Percentiles rank a stretch among this genome's conserved stretches.
These are phyloP conservation scores for Boletus hoseneyae DNA, from an alignment of 1,284 basidiomycete species.

Conservation along the genomic window DNA sequence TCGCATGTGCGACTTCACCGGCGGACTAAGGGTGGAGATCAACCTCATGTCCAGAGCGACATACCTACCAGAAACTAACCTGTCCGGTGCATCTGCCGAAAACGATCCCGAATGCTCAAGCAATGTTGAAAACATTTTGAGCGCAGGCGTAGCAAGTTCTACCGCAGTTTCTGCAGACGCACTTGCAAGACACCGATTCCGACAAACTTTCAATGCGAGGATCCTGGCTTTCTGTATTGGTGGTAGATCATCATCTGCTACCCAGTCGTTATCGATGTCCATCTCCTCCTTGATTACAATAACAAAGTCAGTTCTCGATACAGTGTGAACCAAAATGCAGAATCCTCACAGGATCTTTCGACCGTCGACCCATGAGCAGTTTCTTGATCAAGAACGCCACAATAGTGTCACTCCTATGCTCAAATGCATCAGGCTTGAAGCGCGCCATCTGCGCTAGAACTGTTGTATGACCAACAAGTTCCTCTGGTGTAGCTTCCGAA, in stretches of 20 bases:
- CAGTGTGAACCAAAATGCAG: not conserved
- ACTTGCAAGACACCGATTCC: conserved; percentile 75
- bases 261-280: conserved; percentile 74
- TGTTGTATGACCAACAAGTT: conserved; percentile 64
- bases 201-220: conserved; percentile 72
- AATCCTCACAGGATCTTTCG: conserved; percentile 45
- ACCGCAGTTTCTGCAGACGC: conserved; percentile 56
- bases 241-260: conserved; percentile 59
- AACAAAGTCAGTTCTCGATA: conserved; percentile 2
- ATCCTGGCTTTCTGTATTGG: conserved; percentile 65
- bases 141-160: conserved; percentile 67
- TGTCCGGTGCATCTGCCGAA: conserved; percentile 55
- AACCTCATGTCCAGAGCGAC: conserved; percentile 2
- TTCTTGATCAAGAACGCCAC: conserved; percentile 71
- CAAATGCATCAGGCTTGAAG: conserved; percentile 69
- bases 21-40: conserved; percentile 40
- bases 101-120: conserved; percentile 67
- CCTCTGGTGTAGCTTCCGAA: conserved; percentile 46
- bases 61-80: conserved; percentile 43
- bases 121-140: conserved; percentile 71
- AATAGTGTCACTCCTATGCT: conserved; percentile 71
- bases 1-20: conserved; percentile 67
- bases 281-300: conserved; percentile 36
- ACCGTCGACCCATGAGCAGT: conserved; percentile 58
- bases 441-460: conserved; percentile 77